These are phyloP conservation scores for Salvia rosmarinus DNA, from an alignment of 257 asterid genomes.

Conservation along the genomic window DNA sequence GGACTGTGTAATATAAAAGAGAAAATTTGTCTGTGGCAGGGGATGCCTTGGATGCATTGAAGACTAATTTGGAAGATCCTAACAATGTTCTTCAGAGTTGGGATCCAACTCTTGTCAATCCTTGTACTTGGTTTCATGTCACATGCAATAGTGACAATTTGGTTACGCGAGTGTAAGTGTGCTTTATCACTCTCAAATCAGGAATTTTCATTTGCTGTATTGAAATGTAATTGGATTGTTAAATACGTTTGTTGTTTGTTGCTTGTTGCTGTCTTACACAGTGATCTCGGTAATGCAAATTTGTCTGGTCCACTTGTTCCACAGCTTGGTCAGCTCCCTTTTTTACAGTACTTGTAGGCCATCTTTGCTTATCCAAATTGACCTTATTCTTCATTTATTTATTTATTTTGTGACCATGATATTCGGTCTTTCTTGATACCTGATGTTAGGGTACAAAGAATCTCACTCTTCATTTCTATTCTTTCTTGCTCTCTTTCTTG, in stretches of 20 bases:
- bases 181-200: neutral
- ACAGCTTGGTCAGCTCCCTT: constrained; percentile 81
- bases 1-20: neutral
- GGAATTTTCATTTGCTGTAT: constrained; percentile 15
- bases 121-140: constrained; percentile 98
- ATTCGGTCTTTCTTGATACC: neutral
- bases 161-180: constrained; percentile 91
- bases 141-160: constrained; percentile 81
- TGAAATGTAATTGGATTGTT: constrained; percentile 17
- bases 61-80: constrained; percentile 82
- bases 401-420: neutral
- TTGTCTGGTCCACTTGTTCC: constrained; percentile 85
- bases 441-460: neutral
- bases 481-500: constrained; percentile 7
- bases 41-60: constrained; percentile 87
- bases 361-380: constrained; percentile 18
- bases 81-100: constrained; percentile 93
- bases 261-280: constrained; percentile 42
- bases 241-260: constrained; percentile 27
- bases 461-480: constrained; percentile 1
- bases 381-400: neutral
- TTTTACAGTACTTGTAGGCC: constrained; percentile 91
- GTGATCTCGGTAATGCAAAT: constrained; percentile 98
- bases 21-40: constrained; percentile 54
- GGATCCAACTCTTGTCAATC: constrained; percentile 98